These are phyloP conservation scores for Sporothrix inflata DNA, from an alignment of 2,329 filamentous ascomycete genomes.

Conservation along the genomic window DNA sequence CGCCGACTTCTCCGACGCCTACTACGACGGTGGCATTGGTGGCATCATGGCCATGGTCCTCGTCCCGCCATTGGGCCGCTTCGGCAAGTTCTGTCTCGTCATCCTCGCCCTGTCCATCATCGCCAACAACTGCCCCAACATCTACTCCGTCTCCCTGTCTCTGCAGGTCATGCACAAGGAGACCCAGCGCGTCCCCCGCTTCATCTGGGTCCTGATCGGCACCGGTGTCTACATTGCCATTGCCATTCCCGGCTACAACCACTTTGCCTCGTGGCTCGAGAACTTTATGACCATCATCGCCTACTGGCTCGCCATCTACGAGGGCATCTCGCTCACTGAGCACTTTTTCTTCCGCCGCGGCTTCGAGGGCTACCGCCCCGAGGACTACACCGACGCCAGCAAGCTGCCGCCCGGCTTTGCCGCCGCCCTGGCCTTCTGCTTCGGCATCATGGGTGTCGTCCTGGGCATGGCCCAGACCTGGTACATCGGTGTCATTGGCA, in stretches of 20 bases:
- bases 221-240: conserved; percentile 64
- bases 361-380: conserved; percentile 49
- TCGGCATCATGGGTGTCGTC: conserved; percentile 52
- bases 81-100: conserved; percentile 53
- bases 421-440: conserved; percentile 37
- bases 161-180: conserved; percentile 59
- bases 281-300: conserved; percentile 47
- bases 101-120: conserved; percentile 51
- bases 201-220: conserved; percentile 60
- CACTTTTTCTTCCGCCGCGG: conserved; percentile 50
- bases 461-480: conserved; percentile 65
- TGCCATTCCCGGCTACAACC: conserved; percentile 50
- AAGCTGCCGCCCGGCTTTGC: conserved; percentile 44
- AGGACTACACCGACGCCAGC: conserved; percentile 50
- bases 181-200: conserved; percentile 56
- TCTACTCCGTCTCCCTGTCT: conserved; percentile 46
- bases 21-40: conserved; percentile 46
- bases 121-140: conserved; percentile 49
- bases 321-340: conserved; percentile 45
- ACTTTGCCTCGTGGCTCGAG: conserved; percentile 42
- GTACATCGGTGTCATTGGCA: conserved; percentile 64
- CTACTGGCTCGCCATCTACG: conserved; percentile 51
- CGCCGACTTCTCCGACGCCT: conserved; percentile 54
- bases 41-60: conserved; percentile 54
- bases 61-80: conserved; percentile 47